Base-by-base conservation (phyloP, 2,329 filamentous ascomycete genomes). In the Beauveria bassiana region DNA sequence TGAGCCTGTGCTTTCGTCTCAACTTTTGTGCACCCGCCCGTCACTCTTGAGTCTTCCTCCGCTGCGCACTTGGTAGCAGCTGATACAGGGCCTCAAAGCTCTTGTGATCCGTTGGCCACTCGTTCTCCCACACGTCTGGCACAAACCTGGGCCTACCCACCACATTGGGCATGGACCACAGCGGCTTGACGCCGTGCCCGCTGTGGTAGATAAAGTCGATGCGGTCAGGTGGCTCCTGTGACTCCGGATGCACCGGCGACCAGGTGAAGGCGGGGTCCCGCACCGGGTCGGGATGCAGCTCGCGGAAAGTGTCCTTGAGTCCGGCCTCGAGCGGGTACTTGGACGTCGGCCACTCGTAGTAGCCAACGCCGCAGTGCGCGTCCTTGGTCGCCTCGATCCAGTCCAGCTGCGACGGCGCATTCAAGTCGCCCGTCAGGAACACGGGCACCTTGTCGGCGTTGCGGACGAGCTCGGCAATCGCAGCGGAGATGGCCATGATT, bases 121-220 rank as follows among this genome's bases (percentile, higher is more conserved):
- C 74, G 20, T 78, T 78, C 9, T 74, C 57, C 59, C 64, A 55
- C 47, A 75, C 69, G 58, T 74, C 64, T 0, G 75, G 75, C 52
- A 68, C 60, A 3, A 72, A 64, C 55, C 65, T 69, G 0, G 75
- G 75, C 1, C 69, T 65, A 2, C 76, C 76, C 0, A 72, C 69
- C 1, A 78, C 66, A 0, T 72, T 24, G 0, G 65, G 65, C 7
- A 69, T 63, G 0, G 75, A 75, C n/a, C 66, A 66, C 0, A 71
- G 38, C 0, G 73, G 69, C 38, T 67, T 67, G 3, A 78, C 62
- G 51, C 66, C 66, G 1, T 60, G 54, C 1, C 74, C 74, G 62
- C 73, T 73, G 66, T 76, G 70, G 42, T 77, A 77, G 24, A 78
- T 70, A 59, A 77, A 78, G 64, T 78, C 76, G 42, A 78, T 78